Evolutionary conservation across 1,139 yeast species (phyloP).

Genomic region (Pichia sp.): DNA sequence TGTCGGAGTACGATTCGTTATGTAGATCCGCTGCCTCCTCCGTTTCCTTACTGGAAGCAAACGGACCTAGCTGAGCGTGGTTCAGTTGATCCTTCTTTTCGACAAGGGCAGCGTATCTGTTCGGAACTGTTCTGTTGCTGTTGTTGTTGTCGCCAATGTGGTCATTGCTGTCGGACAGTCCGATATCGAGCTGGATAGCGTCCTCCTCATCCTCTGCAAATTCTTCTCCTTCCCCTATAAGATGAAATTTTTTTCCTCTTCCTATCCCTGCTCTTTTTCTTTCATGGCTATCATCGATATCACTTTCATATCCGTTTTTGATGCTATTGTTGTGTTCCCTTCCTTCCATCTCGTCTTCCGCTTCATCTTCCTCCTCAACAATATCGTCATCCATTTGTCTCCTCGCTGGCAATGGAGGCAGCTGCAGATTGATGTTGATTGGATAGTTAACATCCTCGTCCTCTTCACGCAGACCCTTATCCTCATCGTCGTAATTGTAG

Average conservation of each 20-base stretch:
- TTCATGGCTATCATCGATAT: constrained; percentile 1
- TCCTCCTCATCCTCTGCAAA: constrained; percentile 7
- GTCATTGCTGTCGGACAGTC: not conserved
- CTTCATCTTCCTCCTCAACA: constrained; percentile 28
- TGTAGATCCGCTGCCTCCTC: not conserved
- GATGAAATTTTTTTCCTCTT: not conserved
- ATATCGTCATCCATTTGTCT: constrained; percentile 26
- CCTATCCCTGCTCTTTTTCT: not conserved
- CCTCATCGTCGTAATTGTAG: constrained; percentile 42
- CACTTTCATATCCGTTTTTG: not conserved
- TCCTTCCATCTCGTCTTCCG: constrained; percentile 11
- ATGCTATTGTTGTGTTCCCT: not conserved
- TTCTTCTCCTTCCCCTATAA: constrained; percentile 7
- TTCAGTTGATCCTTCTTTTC: constrained; percentile 12
- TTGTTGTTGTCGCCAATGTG: no score
- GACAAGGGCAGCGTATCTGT: constrained; percentile 16
- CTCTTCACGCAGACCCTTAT: not conserved
- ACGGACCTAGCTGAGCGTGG: constrained; percentile 3
- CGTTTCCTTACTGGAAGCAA: not conserved
- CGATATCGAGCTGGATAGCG: constrained; percentile 4
- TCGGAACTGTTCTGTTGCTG: constrained; percentile 10
- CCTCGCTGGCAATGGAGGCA: constrained; percentile 18
- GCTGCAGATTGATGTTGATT: constrained; percentile 6
- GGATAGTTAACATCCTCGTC: constrained; percentile 1
- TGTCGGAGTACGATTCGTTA: constrained; percentile 6